Evolutionary conservation across 2,329 filamentous ascomycete species (phyloP), one percentile per base, ranked within the genome.

Genomic region (Ampelomyces quisqualis): DNA sequence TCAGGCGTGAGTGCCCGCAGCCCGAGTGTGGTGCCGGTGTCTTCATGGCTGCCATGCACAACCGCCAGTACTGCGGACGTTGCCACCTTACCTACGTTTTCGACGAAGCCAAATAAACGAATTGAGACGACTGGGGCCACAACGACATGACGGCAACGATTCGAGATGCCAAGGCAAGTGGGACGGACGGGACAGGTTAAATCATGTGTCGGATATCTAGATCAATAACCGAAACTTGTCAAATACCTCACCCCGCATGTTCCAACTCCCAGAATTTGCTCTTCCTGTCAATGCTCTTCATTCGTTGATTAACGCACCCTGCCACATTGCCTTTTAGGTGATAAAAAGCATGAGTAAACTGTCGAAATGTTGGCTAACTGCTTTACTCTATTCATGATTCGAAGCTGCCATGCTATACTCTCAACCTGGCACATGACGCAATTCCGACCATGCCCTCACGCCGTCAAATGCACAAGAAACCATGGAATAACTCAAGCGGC

Each of bases 21-120:
- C 52, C 65, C 52, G 82, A 72, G 90, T 98, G 93, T 77, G 93
- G 93, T 83, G 93, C 94, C 69, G 93, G 93, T 90, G 86, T 98
- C 80, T 98, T 98, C 87, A 98, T 98, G 93, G 93, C 93, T 73
- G 89, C 93, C 73, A 97, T 97, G 90, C 86, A 95, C 78, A 95
- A 98, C 80, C 89, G 93, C 74, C 94, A 98, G 79, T 95, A 96
- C 86, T 95, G 90, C 70, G 82, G 81, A 60, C 78, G 77, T 66
- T 85, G 81, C 76, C 82, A 84, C 72, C 75, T 84, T 60, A 85
- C 82, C 73, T 85, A 84, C 71, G 80, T 84, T 69, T 84, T 84
- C 70, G 81, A 84, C 70, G 80, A 84, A 71, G 74, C 77, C 65
- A 80, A 79, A 64, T 79, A 78, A 60, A 55, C 46, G 57, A 43